phyloP scores from a whole-genome alignment of 257 asterid species.

The Ehretia macrophylla region DNA sequence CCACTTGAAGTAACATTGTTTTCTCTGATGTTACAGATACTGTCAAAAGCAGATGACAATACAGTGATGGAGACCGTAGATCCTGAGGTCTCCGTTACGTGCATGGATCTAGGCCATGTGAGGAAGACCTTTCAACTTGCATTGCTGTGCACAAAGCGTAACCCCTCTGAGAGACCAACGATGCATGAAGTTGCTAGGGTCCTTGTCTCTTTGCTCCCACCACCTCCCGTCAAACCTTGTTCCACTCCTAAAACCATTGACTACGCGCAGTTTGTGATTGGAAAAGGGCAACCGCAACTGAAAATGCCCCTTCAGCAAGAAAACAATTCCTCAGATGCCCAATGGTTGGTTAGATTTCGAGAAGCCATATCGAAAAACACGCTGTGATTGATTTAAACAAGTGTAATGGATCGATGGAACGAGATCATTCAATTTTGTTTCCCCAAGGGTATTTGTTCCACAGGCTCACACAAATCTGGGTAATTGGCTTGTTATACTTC shows the following conservation, averaged over 20 bases:
- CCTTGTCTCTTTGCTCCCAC: constrained; percentile 60
- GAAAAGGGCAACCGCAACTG: constrained; percentile 37
- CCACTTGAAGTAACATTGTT: background rate
- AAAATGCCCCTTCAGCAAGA: constrained; percentile 29
- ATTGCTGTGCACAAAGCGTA: constrained; percentile 69
- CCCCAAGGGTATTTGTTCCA: too few relatives aligned
- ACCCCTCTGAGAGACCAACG: constrained; percentile 76
- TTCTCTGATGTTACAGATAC: constrained; percentile 39
- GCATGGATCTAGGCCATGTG: constrained; percentile 62
- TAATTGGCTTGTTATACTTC: background rate
- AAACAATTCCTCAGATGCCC: constrained; percentile 65
- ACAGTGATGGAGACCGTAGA: constrained; percentile 92
- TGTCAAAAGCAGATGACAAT: constrained; percentile 74
- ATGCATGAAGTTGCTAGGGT: constrained; percentile 88
- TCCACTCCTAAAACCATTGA: constrained; percentile 35
- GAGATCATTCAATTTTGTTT: background rate
- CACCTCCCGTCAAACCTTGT: constrained; percentile 40
- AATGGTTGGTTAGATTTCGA: constrained; percentile 75
- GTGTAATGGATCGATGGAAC: background rate
- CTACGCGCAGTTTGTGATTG: constrained; percentile 49
- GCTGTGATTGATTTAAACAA: constrained; percentile 36
- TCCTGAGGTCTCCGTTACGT: constrained; percentile 81
- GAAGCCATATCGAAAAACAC: constrained; percentile 83
- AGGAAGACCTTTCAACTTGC: constrained; percentile 86
- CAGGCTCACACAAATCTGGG: background rate